Base-by-base conservation (phyloP, 192 early-diverging fungal genomes). In the Coemansia sp. region DNA sequence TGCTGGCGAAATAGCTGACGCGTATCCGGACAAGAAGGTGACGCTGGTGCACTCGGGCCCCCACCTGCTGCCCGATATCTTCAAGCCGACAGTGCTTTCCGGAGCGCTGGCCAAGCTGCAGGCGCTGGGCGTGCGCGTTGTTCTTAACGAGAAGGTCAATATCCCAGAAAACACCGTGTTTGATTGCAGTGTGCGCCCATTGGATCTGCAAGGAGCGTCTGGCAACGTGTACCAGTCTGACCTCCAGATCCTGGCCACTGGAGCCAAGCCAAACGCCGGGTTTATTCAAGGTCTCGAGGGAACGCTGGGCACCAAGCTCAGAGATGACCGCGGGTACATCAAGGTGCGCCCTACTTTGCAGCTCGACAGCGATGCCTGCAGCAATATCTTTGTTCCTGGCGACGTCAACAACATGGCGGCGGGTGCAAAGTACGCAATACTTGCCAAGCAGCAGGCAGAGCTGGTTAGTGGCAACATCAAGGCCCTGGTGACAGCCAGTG, bases 141-240 rank as follows among this genome's bases (percentile, higher is more conserved):
- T 84, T 4, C 67, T 88, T 9, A 81, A 87, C 43, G 86, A 88
- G 32, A 71, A 72, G 22, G 77, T 85, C 9, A 58, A 75, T 2
- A 74, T 84, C n/a, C 61, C 83, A 43, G 57, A 63, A 4, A 65
- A 64, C 42, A 61, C 51, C 10, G 11, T 60, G 41, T 68, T 80
- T 63, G 48, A 88, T 63, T 76, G 85, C 44, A 37, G 61, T 3
- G 45, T 73, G 19, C 76, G 74, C 5, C 59, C 75, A 13, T 32
- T 74, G 1, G 75, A 79, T 10, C 69, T 92, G 39, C 50, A 42
- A 1, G 86, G 86, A n/a, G 60, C 57, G 19, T 78, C 67, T 0
- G 88, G 87, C 5, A 49, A 51, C 0, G 63, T 60, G 17, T 80
- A 90, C 63, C 68, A 74, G 7, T 83, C 86, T 5, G 89, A 92